Conservation (phyloP, 352 stramenopile genomes). For the Globisporangium rhizosaccharum region DNA sequence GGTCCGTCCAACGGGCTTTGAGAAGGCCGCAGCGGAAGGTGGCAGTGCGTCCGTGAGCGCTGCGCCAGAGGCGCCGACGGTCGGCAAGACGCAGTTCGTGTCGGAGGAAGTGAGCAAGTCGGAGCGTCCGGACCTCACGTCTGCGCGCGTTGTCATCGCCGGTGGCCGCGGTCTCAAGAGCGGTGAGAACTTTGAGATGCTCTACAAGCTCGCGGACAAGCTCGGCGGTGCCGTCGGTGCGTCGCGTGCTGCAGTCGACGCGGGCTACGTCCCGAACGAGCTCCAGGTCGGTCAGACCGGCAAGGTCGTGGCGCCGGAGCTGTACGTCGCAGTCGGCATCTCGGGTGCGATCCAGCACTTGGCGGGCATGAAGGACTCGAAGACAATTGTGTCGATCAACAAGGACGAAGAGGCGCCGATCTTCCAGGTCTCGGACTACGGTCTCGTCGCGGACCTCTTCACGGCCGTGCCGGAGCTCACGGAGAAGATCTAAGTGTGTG, state of each 20-base stretch:
- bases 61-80: slow-evolving; percentile 44
- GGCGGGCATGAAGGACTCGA: slow-evolving; percentile 99
- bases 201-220: slow-evolving; percentile 98
- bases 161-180: slow-evolving; percentile 96
- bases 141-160: slow-evolving; percentile 93
- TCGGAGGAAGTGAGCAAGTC: slow-evolving; percentile 93
- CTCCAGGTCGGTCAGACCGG: slow-evolving; percentile 99
- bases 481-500: slow-evolving; percentile 92
- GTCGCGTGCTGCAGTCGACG: slow-evolving; percentile 96
- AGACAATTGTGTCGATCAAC: slow-evolving; percentile 99
- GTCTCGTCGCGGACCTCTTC: slow-evolving; percentile 98
- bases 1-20: slow-evolving; percentile 95
- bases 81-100: slow-evolving; percentile 87
- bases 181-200: slow-evolving; percentile 97
- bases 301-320: slow-evolving; percentile 97
- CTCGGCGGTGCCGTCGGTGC: slow-evolving; percentile 96
- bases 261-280: slow-evolving; percentile 98
- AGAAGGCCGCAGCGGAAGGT: slow-evolving; percentile 89
- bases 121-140: slow-evolving; percentile 93
- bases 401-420: slow-evolving; percentile 99
- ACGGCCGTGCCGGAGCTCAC: slow-evolving; percentile 96
- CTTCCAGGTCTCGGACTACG: slow-evolving; percentile 99
- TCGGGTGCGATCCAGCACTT: slow-evolving; percentile 99
- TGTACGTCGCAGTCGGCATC: slow-evolving; percentile 97
- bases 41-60: slow-evolving; percentile 68